A percentile compares a stretch with the other conserved stretches of the same genome.
These are phyloP conservation scores for Exophiala phaeomuriformis DNA, from an alignment of 2,329 filamentous ascomycete species.

Conservation along the genomic window DNA sequence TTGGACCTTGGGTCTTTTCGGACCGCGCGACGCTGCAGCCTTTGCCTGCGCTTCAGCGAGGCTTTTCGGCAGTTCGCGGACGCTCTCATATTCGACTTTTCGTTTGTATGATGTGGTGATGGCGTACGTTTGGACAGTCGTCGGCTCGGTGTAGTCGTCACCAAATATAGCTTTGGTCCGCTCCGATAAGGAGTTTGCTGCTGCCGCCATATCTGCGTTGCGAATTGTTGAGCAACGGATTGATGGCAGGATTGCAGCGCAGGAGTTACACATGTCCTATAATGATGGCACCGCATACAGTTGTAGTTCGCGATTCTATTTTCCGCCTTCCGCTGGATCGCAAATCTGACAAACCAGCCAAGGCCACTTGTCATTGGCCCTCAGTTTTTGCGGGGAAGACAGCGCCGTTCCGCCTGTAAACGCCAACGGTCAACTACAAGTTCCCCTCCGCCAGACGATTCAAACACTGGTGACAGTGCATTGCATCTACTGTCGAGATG, in stretches of 20 bases:
- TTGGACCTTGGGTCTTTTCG: conserved; percentile 55
- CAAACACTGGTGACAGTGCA: neutral
- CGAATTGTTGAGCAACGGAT: neutral
- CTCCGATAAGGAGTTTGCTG: conserved; percentile 35
- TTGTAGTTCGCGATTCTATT: too few relatives aligned
- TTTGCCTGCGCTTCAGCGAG: conserved; percentile 72
- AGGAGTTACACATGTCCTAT: neutral
- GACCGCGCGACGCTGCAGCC: conserved; percentile 52
- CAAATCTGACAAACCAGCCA: neutral
- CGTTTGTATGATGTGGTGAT: conserved; percentile 41
- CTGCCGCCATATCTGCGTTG: conserved; percentile 23
- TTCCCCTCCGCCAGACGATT: neutral
- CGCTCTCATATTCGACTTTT: conserved; percentile 64
- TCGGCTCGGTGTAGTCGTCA: conserved; percentile 39
- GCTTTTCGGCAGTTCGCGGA: conserved; percentile 67
- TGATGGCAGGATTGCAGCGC: neutral
- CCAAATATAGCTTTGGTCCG: conserved; percentile 44
- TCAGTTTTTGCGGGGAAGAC: neutral
- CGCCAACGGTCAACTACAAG: neutral
- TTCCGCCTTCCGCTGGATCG: too few relatives aligned
- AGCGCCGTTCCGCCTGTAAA: neutral
- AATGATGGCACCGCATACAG: too few relatives aligned
- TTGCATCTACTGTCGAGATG: neutral
- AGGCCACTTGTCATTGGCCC: neutral
- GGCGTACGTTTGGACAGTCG: conserved; percentile 35